These are phyloP conservation scores for Microthlaspi erraticum DNA, from an alignment of 345 rosid genomes.

Conservation along the genomic window DNA sequence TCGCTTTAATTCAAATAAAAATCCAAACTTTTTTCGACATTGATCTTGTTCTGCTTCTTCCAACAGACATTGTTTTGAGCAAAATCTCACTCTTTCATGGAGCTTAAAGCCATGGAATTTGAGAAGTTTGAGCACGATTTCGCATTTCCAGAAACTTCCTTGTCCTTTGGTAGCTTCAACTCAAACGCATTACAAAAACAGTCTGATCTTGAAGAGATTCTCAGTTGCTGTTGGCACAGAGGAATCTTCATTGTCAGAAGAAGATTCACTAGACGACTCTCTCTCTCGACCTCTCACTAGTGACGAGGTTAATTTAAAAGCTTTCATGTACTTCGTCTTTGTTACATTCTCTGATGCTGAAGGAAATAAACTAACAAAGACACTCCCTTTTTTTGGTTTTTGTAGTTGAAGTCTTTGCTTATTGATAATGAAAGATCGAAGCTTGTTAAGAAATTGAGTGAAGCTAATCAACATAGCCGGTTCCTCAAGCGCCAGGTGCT, in stretches of 20 bases:
- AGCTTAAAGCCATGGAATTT: slow-evolving; percentile 44
- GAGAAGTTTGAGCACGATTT: slow-evolving; percentile 34
- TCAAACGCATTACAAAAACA: slow-evolving; percentile 42
- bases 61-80: slow-evolving; percentile 53
- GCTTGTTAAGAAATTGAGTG: slow-evolving; percentile 75
- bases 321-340: not conserved
- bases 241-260: slow-evolving; percentile 50
- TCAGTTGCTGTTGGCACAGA: slow-evolving; percentile 53
- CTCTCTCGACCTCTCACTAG: slow-evolving; percentile 56
- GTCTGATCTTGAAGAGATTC: slow-evolving; percentile 48
- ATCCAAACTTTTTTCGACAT: not conserved
- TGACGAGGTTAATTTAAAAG: slow-evolving; percentile 54
- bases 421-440: slow-evolving; percentile 74
- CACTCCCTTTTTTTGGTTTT: not conserved
- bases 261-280: slow-evolving; percentile 50
- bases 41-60: slow-evolving; percentile 9
- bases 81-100: slow-evolving; percentile 50
- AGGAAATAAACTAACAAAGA: slow-evolving; percentile 9
- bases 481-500: slow-evolving; percentile 83
- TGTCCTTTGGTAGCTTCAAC: slow-evolving; percentile 35
- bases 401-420: slow-evolving; percentile 69
- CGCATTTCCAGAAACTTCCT: slow-evolving; percentile 39
- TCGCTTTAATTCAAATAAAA: not conserved
- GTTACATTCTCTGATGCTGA: not conserved
- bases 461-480: slow-evolving; percentile 95